phyloP scores from a whole-genome alignment of 495 filamentous ascomycete species.

The Pseudomonodictys pantanalensis region DNA sequence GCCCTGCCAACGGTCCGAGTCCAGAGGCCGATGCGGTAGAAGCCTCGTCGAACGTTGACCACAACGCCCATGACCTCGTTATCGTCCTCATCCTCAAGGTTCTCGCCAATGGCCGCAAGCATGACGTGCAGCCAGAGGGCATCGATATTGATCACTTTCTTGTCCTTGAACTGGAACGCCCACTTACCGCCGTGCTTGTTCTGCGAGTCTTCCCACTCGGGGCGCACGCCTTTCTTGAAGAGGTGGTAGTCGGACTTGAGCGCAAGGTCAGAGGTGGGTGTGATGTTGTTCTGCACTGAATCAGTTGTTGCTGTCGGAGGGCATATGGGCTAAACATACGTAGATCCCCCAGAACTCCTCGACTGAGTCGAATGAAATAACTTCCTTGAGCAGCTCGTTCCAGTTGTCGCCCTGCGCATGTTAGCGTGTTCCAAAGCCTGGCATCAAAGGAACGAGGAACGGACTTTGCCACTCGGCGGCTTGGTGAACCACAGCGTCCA shows the following conservation, averaged over 20 bases:
- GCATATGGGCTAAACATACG: constrained; percentile 57
- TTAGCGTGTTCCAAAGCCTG: constrained; percentile 15
- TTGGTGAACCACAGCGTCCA: constrained; percentile 99
- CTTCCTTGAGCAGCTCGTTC: constrained; percentile 96
- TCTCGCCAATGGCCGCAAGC: constrained; percentile 95
- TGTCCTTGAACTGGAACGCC: constrained; percentile 96
- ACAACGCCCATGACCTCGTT: constrained; percentile 99
- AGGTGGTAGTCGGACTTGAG: constrained; percentile 99
- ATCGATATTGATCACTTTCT: constrained; percentile 84
- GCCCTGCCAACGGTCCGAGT: constrained; percentile 85
- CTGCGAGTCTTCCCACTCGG: constrained; percentile 96
- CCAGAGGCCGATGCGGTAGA: constrained; percentile 94
- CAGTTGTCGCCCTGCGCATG: constrained; percentile 84
- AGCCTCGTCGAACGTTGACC: constrained; percentile 96
- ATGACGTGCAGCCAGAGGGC: constrained; percentile 96
- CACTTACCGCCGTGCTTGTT: constrained; percentile 99
- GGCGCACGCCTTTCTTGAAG: constrained; percentile 94
- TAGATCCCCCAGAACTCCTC: constrained; percentile 99
- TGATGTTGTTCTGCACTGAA: constrained; percentile 87
- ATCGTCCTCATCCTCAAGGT: constrained; percentile 84
- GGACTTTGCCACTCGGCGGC: constrained; percentile 91
- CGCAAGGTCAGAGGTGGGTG: constrained; percentile 87
- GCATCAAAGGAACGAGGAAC: constrained; percentile 13
- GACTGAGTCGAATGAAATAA: constrained; percentile 96
- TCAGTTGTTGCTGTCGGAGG: constrained; percentile 25